phyloP scores from a whole-genome alignment of 345 rosid species.

The Gossypium mustelinum region DNA sequence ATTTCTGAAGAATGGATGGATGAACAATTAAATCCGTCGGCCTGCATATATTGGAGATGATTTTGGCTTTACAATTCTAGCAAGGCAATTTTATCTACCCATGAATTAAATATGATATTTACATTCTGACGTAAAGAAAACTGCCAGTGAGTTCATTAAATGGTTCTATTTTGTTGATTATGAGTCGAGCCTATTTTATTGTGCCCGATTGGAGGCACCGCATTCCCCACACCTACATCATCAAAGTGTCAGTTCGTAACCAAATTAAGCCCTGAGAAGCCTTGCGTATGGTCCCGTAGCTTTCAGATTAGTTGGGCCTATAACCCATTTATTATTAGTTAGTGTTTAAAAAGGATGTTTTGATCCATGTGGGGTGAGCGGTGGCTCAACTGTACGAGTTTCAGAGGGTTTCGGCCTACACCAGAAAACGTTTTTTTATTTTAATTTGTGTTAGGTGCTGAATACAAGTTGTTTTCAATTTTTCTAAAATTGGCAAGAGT shows the following conservation, averaged over 20 bases:
- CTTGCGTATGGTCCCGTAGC: background rate
- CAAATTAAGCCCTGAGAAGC: no score
- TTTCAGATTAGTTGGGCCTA: background rate
- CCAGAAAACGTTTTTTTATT: background rate
- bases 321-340: background rate
- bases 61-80: background rate
- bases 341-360: background rate
- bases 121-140: background rate
- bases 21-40: background rate
- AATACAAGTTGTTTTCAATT: no score
- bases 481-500: no score
- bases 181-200: no score
- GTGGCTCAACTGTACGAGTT: background rate
- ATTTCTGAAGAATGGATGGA: background rate
- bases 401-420: background rate
- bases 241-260: no score
- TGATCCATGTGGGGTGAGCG: background rate
- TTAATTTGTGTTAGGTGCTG: no score
- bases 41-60: background rate
- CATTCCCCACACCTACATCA: no score
- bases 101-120: background rate
- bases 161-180: background rate
- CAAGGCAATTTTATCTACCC: background rate
- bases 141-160: background rate
- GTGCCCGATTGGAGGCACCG: no score